Base-by-base conservation (phyloP, 2,329 filamentous ascomycete genomes). In the Coniochaeta sp. region DNA sequence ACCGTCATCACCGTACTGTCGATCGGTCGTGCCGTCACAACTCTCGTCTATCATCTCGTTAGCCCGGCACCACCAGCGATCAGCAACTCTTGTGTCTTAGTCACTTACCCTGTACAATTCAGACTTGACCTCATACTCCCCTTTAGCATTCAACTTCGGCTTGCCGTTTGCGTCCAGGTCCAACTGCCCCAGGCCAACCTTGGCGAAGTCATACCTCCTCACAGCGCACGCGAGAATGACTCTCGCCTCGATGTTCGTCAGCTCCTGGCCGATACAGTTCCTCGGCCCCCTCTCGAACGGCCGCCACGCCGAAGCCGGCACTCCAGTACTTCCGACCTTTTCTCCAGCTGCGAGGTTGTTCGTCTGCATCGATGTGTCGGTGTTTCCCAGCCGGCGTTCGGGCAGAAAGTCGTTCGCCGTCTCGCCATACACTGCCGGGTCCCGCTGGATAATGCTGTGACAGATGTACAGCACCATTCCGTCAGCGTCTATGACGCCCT, bases 191-290 rank as follows among this genome's bases (percentile, higher is more conserved):
- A 64, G 33, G 0, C 65, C 65, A 1, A 62, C 58, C 55, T 68
- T 68, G 40, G 57, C 53, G 53, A 67, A 66, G 33, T 67, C 61
- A 48, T 61, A 67, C 7, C 54, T 56, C 30, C 63, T 56, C 20
- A 59, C 61, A 7, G 64, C 56, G 2, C 57, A 53, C n/a, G 64
- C 63, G 12, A 67, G 51, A 18, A 68, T 63, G 10, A 67, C 58
- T 1, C 63, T 56, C 1, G 60, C 57, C 51, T 67, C 65, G 27
- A 67, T 56, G 16, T 62, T 75, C 0, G 76, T 79, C 30, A 83
- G 63, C 53, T 78, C 74, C 59, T 78, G 73, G 1, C 78, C 79
- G 30, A 82, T 73, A 56, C 78, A 82, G 50, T 73, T 77, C 5
- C 79, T 59, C 7, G 72, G 71, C 0, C 78, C 78, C 22, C 73